These are phyloP conservation scores for Vicia sativa DNA, from an alignment of 306 rosid species.

Conservation along the genomic window DNA sequence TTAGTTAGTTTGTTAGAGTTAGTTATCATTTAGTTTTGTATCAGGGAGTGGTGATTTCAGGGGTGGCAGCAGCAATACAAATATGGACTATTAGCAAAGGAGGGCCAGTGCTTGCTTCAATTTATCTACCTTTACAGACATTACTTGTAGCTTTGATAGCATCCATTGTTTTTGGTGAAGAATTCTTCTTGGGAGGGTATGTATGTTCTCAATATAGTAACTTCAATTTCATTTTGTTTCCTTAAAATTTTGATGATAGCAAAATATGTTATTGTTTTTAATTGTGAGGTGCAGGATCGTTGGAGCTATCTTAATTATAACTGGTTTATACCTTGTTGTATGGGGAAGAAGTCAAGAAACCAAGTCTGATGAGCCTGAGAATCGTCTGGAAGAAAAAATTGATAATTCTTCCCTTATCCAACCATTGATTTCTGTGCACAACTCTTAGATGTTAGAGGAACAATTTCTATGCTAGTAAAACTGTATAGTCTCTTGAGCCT, in stretches of 20 bases:
- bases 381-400: slow-evolving; percentile 31
- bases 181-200: slow-evolving; percentile 72
- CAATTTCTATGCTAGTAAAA: slow-evolving; percentile 1
- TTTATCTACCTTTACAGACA: slow-evolving; percentile 68
- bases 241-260: neutral
- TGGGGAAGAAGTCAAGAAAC: slow-evolving; percentile 69
- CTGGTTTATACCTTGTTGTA: slow-evolving; percentile 58
- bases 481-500: slow-evolving; percentile 11
- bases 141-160: slow-evolving; percentile 59
- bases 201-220: slow-evolving; percentile 42
- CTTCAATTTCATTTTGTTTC: slow-evolving; percentile 11
- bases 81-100: slow-evolving; percentile 70
- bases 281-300: slow-evolving; percentile 52
- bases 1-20: too few species aligned
- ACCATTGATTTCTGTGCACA: slow-evolving; percentile 45
- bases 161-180: slow-evolving; percentile 59
- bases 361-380: slow-evolving; percentile 37
- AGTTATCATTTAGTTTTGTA: neutral
- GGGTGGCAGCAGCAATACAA: slow-evolving; percentile 68
- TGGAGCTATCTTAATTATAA: slow-evolving; percentile 55
- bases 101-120: slow-evolving; percentile 70
- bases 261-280: slow-evolving; percentile 18
- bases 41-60: slow-evolving; percentile 80
- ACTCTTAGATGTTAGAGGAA: slow-evolving; percentile 9
- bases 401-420: slow-evolving; percentile 41